A percentile compares a stretch with the other conserved stretches of the same genome.
Conservation (phyloP, 73 alveolate genomes). For the Urostyla sp. region DNA sequence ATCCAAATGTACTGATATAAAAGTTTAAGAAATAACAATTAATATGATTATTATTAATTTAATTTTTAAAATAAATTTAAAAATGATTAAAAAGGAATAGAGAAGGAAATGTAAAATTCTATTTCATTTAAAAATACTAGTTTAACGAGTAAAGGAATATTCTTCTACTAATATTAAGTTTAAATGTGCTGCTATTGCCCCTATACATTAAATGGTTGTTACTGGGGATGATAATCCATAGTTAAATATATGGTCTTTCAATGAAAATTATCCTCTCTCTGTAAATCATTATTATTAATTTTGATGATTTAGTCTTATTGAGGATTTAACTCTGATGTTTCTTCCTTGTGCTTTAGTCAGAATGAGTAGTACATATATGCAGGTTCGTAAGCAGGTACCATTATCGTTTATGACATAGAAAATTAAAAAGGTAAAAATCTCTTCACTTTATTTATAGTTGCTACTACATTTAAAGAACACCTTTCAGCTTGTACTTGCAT, state of each 20-base stretch:
- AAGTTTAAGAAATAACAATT: background rate
- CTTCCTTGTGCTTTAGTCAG: slow-evolving; percentile 39
- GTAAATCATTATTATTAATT: background rate
- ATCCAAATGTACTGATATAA: too few relatives aligned
- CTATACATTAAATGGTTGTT: slow-evolving; percentile 17
- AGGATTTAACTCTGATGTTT: slow-evolving; percentile 64
- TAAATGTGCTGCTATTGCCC: slow-evolving; percentile 66
- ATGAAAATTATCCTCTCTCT: slow-evolving; percentile 49
- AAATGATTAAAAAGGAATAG: slow-evolving; percentile 9
- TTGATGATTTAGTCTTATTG: slow-evolving; percentile 20
- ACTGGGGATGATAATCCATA: slow-evolving; percentile 68
- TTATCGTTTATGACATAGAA: slow-evolving; percentile 66
- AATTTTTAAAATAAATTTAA: background rate
- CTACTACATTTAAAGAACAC: slow-evolving; percentile 66
- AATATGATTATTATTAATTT: background rate
- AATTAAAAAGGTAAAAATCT: slow-evolving; percentile 20
- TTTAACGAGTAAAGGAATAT: slow-evolving; percentile 57
- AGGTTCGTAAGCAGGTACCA: slow-evolving; percentile 68
- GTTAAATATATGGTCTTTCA: slow-evolving; percentile 62
- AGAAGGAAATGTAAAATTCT: slow-evolving; percentile 23
- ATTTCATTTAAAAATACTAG: background rate
- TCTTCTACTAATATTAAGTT: slow-evolving; percentile 37
- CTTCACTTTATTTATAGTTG: slow-evolving; percentile 11
- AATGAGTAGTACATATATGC: slow-evolving; percentile 58
- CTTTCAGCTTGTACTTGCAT: slow-evolving; percentile 56